phyloP scores from a whole-genome alignment of 2,329 filamentous ascomycete species.

The Talaromyces sp. region DNA sequence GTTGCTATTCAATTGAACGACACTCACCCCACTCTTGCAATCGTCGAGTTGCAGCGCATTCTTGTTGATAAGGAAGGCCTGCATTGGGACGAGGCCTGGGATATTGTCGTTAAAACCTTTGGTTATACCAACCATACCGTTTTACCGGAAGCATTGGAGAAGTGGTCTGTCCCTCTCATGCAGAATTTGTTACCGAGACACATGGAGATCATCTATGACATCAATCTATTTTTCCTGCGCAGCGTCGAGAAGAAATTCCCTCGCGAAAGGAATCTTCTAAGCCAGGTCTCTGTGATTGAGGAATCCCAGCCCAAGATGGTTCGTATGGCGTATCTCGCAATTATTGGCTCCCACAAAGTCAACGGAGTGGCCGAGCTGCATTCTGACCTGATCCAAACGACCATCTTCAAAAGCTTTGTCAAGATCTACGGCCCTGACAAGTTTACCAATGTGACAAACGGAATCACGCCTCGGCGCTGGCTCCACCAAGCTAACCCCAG shows the following conservation, averaged over 20 bases:
- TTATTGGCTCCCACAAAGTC: conserved; percentile 98
- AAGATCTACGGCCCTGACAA: conserved; percentile 92
- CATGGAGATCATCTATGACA: conserved; percentile 95
- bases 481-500: conserved; percentile 94
- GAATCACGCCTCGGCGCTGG: conserved; percentile 93
- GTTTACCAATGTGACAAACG: conserved; percentile 98
- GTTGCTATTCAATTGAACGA: conserved; percentile 98
- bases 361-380: conserved; percentile 97
- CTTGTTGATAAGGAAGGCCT: conserved; percentile 83
- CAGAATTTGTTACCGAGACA: conserved; percentile 92
- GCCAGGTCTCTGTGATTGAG: conserved; percentile 92
- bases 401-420: conserved; percentile 99
- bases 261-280: conserved; percentile 77
- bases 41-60: conserved; percentile 93
- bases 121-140: conserved; percentile 99
- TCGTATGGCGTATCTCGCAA: conserved; percentile 90
- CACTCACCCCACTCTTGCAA: conserved; percentile 91
- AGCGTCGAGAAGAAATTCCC: conserved; percentile 86
- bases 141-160: conserved; percentile 92
- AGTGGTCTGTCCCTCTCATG: conserved; percentile 91
- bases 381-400: conserved; percentile 95
- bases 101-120: conserved; percentile 71
- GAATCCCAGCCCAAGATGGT: conserved; percentile 97
- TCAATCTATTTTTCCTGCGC: conserved; percentile 93
- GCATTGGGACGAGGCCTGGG: conserved; percentile 90